Evolutionary conservation across 2,329 filamentous ascomycete species (phyloP), one percentile per base, ranked within the genome.

Genomic region (Pseudogymnoascus sp.): DNA sequence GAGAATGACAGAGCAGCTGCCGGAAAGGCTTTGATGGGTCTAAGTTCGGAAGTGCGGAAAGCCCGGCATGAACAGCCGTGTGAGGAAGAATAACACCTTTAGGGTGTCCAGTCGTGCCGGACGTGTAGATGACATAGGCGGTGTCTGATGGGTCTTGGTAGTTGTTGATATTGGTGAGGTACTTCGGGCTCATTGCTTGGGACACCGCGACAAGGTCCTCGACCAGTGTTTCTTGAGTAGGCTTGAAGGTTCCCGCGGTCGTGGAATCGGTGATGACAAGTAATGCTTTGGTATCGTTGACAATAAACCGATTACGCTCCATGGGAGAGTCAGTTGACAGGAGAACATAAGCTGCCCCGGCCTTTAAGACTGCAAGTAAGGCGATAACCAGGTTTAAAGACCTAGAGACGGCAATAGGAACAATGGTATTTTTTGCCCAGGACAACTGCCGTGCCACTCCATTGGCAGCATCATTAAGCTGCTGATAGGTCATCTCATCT

Each of bases 11-110:
- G 75, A 0, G 75, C 2, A 75, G 73, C 1, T 75, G 72, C 6
- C 69, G 70, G 62, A 63, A 77, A 54, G 72, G 74, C 62, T 32
- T 25, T 12, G 47, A 32, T 32, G 16, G 9, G n/a, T 54, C 47
- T 28, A 54, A 32, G n/a, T 30, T 28, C 0, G 47, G 47, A 96
- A 79, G 30, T 85, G 77, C 67, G 90, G 86, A 71, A 97, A 97
- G 0, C 91, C 86, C 60, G 93, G 81, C 25, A 74, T 64, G 68
- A 74, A 62, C 67, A 66, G 61, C 59, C n/a, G 47, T 58, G 35
- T 62, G 61, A n/a, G 61, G 37, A 39, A 62, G 59, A 20, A 61
- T 54, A 12, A 63, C 62, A 8, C 62, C 60, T 58, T 62, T 62
- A 6, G 59, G 61, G n/a, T 50, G 60, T 25, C 61, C 61, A 18